A percentile compares a stretch with the other conserved stretches of the same genome.
These are phyloP conservation scores for Macrotyloma uniflorum DNA, from an alignment of 306 rosid species.

Conservation along the genomic window DNA sequence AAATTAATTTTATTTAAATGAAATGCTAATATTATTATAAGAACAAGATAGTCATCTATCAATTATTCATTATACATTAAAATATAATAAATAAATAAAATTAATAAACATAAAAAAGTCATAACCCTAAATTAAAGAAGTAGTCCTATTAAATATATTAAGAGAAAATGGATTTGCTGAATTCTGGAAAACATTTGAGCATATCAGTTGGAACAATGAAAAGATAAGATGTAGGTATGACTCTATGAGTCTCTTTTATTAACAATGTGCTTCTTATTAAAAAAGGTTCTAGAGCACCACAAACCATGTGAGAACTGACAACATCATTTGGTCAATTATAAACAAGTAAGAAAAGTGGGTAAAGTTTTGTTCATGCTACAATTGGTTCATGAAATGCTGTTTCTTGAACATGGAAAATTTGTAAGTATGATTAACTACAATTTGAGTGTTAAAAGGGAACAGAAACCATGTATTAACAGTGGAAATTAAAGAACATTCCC, in stretches of 20 bases:
- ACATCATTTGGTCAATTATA: conserved; percentile 22
- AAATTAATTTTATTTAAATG: no score
- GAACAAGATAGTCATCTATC: no score
- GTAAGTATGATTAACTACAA: background rate
- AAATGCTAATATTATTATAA: no score
- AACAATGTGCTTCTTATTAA: background rate
- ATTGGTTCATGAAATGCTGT: background rate
- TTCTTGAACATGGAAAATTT: background rate
- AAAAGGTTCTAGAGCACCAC: conserved; percentile 21
- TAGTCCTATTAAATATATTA: no score
- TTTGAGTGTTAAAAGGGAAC: background rate
- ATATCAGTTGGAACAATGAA: background rate
- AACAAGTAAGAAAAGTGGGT: background rate
- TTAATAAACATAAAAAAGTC: no score
- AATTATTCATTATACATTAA: no score
- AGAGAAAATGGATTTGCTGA: background rate
- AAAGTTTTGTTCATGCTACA: background rate
- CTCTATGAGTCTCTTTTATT: background rate
- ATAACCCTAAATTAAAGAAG: no score
- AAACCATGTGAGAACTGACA: conserved; percentile 25
- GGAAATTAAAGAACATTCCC: conserved; percentile 11
- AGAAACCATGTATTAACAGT: background rate
- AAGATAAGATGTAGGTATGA: background rate
- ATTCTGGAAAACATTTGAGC: background rate
- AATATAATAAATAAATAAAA: no score